These are phyloP conservation scores for Aspergillus tamarii DNA, from an alignment of 2,329 filamentous ascomycete genomes.

Conservation along the genomic window DNA sequence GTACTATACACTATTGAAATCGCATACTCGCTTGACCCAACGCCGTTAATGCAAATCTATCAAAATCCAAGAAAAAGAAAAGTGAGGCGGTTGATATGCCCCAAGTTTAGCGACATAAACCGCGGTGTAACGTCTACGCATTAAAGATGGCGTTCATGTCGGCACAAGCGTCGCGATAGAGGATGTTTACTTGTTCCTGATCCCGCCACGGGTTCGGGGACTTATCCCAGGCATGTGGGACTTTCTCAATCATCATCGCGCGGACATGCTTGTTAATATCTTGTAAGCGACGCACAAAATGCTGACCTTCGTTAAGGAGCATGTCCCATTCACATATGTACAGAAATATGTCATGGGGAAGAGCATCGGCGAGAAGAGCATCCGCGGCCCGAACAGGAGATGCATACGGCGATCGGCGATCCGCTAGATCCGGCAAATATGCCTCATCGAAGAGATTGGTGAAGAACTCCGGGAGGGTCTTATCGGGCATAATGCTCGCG, in stretches of 20 bases:
- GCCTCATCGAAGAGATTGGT: constrained; percentile 54
- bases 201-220: constrained; percentile 52
- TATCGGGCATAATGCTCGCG: constrained; percentile 56
- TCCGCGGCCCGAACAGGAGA: constrained; percentile 61
- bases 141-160: constrained; percentile 48
- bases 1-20: constrained; percentile 4
- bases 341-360: constrained; percentile 64
- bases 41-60: not conserved
- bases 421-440: constrained; percentile 49
- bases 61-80: not conserved
- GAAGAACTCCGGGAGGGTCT: constrained; percentile 52
- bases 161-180: constrained; percentile 48
- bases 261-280: constrained; percentile 48
- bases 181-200: constrained; percentile 44
- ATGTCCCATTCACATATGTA: constrained; percentile 70
- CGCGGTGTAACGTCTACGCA: constrained; percentile 15
- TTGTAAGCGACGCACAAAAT: constrained; percentile 47
- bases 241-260: constrained; percentile 50
- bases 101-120: not conserved
- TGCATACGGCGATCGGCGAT: constrained; percentile 61
- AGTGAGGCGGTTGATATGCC: not conserved
- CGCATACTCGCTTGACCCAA: not conserved
- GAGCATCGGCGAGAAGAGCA: constrained; percentile 53
- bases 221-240: constrained; percentile 55
- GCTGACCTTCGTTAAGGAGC: constrained; percentile 62